Base-by-base conservation (phyloP, 2,329 filamentous ascomycete species). In the Botrytis sinoallii region DNA sequence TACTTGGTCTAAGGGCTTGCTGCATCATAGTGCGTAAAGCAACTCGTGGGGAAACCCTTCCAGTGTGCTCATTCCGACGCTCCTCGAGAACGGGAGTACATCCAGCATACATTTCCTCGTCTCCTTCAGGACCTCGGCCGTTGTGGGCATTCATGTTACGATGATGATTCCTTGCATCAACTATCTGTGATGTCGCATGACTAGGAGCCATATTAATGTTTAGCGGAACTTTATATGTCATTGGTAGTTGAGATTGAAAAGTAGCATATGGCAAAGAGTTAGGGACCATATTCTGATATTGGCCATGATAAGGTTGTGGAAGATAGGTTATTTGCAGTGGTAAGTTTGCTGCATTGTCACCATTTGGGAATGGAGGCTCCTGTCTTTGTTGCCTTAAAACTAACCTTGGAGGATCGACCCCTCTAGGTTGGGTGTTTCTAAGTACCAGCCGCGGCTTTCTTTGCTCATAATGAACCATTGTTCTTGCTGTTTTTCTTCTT, bases 381-480 rank as follows among this genome's bases (percentile, higher is more conserved):
- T 35, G 46, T 42, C 32, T 66, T 32, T 55, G 70, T 32, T 52
- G 44, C 22, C 70, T 57, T 2, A 72, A 57, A 6, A 67, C 16
- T 32, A 66, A 14, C 29, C 70, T 42, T 42, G 60, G n/a, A 35
- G 70, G 10, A 40, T 67, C 48, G 6, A 35, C 4, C 14, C 1
- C 46, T 67, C 70, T 44, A 42, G 46, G n/a, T 16, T 44, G 46
- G 18, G 20, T 35, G n/a, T 66, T 55, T 44, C 70, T 72, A 12
- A 72, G 60, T 35, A 72, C 70, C n/a, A 72, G 35, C 32, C 70
- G 61, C 20, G 70, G 44, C 38, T 64, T 72, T 72, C 70, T 72
- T 22, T 72, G 60, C 60, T 72, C 70, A 65, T 72, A 72, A 44
- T 72, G 29, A 25, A 72, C 70, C 70, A 72, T 71, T 55, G 10